Evolutionary conservation across 345 rosid species (phyloP).

Genomic region (Salix koriyanagi): DNA sequence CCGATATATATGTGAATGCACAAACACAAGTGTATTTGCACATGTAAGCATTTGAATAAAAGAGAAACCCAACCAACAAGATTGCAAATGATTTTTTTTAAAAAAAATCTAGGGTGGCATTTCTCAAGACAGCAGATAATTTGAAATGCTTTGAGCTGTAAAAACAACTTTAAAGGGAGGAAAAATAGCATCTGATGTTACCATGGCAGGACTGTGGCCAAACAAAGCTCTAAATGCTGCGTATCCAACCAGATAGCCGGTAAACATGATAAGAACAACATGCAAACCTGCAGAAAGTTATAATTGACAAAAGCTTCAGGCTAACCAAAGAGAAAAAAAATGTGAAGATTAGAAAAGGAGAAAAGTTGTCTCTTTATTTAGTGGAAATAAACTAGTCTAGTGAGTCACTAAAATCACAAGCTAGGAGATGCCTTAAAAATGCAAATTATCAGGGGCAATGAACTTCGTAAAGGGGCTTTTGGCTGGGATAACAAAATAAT

Average conservation of each 20-base stretch:
- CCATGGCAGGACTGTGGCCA: constrained; percentile 64
- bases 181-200: constrained; percentile 16
- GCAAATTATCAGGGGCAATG: not conserved
- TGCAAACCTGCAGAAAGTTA: constrained; percentile 59
- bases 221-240: constrained; percentile 82
- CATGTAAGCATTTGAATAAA: not conserved
- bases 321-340: not conserved
- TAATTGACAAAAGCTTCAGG: not conserved
- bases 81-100: not conserved
- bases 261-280: constrained; percentile 80
- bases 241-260: constrained; percentile 89
- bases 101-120: not conserved
- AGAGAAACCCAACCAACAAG: not conserved
- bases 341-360: not conserved
- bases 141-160: not conserved
- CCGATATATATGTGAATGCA: too few relatives aligned
- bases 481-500: too few relatives aligned
- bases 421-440: not conserved
- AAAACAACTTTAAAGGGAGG: not conserved
- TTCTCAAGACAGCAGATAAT: too few relatives aligned
- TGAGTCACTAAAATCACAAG: not conserved
- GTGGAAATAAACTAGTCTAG: not conserved
- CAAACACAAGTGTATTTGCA: not conserved
- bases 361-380: not conserved
- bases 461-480: too few relatives aligned